phyloP scores from a whole-genome alignment of 1,139 yeast species.

The Kodamaea plutei region DNA sequence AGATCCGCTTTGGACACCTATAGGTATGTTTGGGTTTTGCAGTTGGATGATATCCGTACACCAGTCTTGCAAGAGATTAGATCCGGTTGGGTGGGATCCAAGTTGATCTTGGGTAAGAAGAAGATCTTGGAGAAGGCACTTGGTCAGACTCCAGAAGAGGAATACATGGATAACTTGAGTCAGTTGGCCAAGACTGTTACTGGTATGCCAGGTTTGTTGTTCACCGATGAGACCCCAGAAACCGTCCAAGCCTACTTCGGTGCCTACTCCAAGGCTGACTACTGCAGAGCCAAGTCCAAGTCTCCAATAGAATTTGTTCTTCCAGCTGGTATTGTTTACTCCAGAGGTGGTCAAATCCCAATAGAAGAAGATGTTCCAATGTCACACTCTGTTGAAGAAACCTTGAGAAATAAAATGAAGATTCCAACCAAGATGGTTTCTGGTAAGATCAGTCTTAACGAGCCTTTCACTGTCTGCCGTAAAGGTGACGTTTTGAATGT shows the following conservation, averaged over 20 bases:
- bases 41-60: slow-evolving; percentile 90
- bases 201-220: slow-evolving; percentile 83
- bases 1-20: slow-evolving; percentile 74
- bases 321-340: slow-evolving; percentile 87
- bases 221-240: slow-evolving; percentile 81
- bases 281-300: slow-evolving; percentile 81
- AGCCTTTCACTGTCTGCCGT: slow-evolving; percentile 76
- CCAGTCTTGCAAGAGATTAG: slow-evolving; percentile 92
- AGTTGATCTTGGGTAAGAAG: slow-evolving; percentile 84
- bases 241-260: slow-evolving; percentile 83
- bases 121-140: slow-evolving; percentile 89
- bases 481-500: slow-evolving; percentile 82
- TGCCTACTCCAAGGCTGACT: slow-evolving; percentile 75
- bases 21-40: slow-evolving; percentile 79
- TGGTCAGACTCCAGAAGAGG: slow-evolving; percentile 84
- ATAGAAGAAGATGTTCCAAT: slow-evolving; percentile 92
- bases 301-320: slow-evolving; percentile 80
- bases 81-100: slow-evolving; percentile 88
- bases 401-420: slow-evolving; percentile 81
- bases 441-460: slow-evolving; percentile 77
- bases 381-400: slow-evolving; percentile 93
- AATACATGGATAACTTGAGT: slow-evolving; percentile 79
- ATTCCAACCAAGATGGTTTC: slow-evolving; percentile 87
- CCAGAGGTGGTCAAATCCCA: slow-evolving; percentile 92
- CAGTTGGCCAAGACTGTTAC: slow-evolving; percentile 53